phyloP scores from a whole-genome alignment of 2,329 filamentous ascomycete species.

The Pseudofabraea citricarpa region DNA sequence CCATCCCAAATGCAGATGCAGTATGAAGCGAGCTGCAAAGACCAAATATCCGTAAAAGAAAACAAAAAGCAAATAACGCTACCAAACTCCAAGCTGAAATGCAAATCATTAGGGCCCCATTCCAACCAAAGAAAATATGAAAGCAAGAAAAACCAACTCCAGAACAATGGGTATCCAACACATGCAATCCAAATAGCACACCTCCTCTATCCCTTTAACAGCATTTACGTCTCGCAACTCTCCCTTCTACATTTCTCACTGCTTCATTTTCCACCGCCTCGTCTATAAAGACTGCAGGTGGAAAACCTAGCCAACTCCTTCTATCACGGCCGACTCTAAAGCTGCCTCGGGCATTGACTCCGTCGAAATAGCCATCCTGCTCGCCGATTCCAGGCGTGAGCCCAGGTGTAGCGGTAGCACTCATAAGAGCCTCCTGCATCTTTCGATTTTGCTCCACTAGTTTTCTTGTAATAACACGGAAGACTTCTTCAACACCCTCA shows the following conservation, averaged over 20 bases:
- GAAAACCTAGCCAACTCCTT: slow-evolving; percentile 61
- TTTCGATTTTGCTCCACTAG: slow-evolving; percentile 66
- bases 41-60: too few species aligned
- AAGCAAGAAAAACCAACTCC: neutral
- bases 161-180: neutral
- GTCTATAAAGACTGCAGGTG: slow-evolving; percentile 37
- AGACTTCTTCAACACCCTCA: slow-evolving; percentile 95
- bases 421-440: slow-evolving; percentile 42
- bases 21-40: too few species aligned
- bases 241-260: slow-evolving; percentile 20
- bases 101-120: too few species aligned
- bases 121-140: neutral
- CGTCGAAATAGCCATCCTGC: slow-evolving; percentile 38
- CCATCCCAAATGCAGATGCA: neutral
- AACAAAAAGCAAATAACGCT: too few species aligned
- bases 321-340: slow-evolving; percentile 59
- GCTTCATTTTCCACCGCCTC: slow-evolving; percentile 9
- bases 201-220: slow-evolving; percentile 10
- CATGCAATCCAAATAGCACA: neutral
- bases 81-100: too few species aligned
- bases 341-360: slow-evolving; percentile 45
- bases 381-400: slow-evolving; percentile 24
- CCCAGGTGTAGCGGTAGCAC: slow-evolving; percentile 41
- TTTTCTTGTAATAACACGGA: slow-evolving; percentile 84
- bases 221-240: slow-evolving; percentile 26